Evolutionary conservation across 768 basidiomycete species (phyloP).

Genomic region (Ramaria sp.): DNA sequence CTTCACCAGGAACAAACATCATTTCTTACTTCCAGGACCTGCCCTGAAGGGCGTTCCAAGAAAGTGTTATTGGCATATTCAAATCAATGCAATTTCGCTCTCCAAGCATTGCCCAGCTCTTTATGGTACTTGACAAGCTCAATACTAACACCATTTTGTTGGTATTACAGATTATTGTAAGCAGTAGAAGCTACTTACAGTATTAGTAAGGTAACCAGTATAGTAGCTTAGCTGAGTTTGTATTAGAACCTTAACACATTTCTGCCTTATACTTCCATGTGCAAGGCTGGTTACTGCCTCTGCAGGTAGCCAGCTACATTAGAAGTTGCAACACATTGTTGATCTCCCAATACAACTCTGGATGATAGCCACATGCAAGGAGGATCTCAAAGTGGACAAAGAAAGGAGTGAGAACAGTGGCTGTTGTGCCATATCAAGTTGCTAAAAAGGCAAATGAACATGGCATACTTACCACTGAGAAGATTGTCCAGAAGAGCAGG

Average conservation of each 20-base stretch:
- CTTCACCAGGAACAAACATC: too few relatives aligned
- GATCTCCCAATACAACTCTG: slow-evolving; percentile 64
- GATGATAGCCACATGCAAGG: slow-evolving; percentile 72
- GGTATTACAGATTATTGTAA: too few relatives aligned
- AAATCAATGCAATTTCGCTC: background rate
- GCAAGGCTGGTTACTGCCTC: too few relatives aligned
- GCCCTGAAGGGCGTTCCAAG: background rate
- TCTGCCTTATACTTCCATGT: too few relatives aligned
- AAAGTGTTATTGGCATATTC: background rate
- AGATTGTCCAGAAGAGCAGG: slow-evolving; percentile 88
- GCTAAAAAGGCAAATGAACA: background rate
- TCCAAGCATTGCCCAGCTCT: slow-evolving; percentile 34
- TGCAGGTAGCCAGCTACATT: too few relatives aligned
- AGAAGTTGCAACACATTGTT: too few relatives aligned
- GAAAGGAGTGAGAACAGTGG: slow-evolving; percentile 87
- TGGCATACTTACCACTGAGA: slow-evolving; percentile 53
- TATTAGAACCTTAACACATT: too few relatives aligned
- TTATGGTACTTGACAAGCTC: slow-evolving; percentile 65
- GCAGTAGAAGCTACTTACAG: too few relatives aligned
- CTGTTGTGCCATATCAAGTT: slow-evolving; percentile 27
- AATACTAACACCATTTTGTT: slow-evolving; percentile 65
- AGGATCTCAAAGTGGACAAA: slow-evolving; percentile 91
- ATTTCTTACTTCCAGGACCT: too few relatives aligned
- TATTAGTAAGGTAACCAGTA: too few relatives aligned
- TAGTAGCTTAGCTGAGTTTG: too few relatives aligned